Evolutionary conservation across 768 basidiomycete species (phyloP), one percentile per base, ranked within the genome.

Genomic region (Leccinellum albellum): DNA sequence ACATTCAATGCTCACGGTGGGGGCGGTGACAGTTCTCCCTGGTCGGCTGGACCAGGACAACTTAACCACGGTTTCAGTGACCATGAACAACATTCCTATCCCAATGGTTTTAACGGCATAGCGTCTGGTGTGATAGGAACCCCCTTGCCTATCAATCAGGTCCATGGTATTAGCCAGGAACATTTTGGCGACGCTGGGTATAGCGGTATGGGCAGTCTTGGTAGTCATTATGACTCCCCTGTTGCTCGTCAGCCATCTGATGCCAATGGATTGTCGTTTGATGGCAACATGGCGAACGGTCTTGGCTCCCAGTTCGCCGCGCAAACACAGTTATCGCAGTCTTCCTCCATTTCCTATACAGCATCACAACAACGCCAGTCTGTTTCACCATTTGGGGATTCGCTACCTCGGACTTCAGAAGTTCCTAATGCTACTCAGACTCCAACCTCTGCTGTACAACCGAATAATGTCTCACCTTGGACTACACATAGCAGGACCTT

Each of bases 1-100:
- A 74, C 73, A 15, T 75, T 75, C 60, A 74, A 73, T 24, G 56
- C 61, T 32, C 78, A 77, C 56, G 68, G 60, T 51, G 66, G 70
- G 47, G 68, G 65, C 51, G 69, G 71, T 14, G 57, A 66, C 31
- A 26, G 4, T 62, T 68, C 66, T 5, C 70, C 68, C 26, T 78
- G 77, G 78, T 74, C 68, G 55, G 56, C 68, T 46, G 66, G 72
- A 14, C 57, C 69, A 45, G 62, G 63, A 23, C 65, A 62, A 44
- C 52, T 58, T 26, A 55, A 33, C 15, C 72, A 66, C 21, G 55
- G 57, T 45, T 64, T 67, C 23, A 59, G 51, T 31, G 60, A 61
- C 46, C 51, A 50, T 50, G 68, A 73, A 35, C 64, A 56, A 2
- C 61, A 57, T 48, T 59, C 63, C 53, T 67, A 70, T 53, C 42